A percentile compares a stretch with the other conserved stretches of the same genome.
Conservation (phyloP, 108 stramenopile genomes). For the Thalassiosira profunda region DNA sequence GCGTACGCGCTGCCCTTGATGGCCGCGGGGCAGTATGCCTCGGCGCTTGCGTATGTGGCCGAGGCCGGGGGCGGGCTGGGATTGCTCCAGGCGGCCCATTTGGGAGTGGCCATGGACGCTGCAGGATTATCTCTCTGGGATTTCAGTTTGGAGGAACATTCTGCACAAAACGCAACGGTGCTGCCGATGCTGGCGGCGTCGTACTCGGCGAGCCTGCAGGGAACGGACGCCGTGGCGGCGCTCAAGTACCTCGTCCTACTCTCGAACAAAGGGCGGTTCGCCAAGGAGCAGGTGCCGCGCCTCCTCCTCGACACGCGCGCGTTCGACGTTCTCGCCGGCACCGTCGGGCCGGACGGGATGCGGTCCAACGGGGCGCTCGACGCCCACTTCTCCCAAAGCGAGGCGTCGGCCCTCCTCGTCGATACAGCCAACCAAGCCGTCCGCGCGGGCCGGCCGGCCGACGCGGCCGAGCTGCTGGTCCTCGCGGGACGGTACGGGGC, state of each 20-base stretch:
- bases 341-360: constrained; percentile 38
- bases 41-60: constrained; percentile 68
- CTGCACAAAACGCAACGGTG: neutral
- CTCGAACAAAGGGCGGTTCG: constrained; percentile 20
- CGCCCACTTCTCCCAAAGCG: constrained; percentile 52
- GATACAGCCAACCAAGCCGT: constrained; percentile 51
- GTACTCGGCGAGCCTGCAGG: constrained; percentile 52
- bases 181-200: constrained; percentile 41
- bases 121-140: constrained; percentile 23
- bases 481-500: constrained; percentile 53
- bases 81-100: constrained; percentile 75
- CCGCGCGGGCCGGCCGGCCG: constrained; percentile 41
- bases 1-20: constrained; percentile 75
- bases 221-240: constrained; percentile 34
- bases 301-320: constrained; percentile 54
- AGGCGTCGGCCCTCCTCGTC: constrained; percentile 56
- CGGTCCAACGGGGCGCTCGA: constrained; percentile 63
- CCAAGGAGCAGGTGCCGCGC: constrained; percentile 44
- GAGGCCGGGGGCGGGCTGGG: constrained; percentile 68
- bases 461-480: constrained; percentile 54
- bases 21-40: constrained; percentile 74
- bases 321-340: constrained; percentile 50
- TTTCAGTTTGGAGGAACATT: constrained; percentile 3
- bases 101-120: constrained; percentile 57
- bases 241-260: constrained; percentile 46